Percentiles rank a stretch among this genome's conserved stretches.
These are phyloP conservation scores for Hypoxylon trugodes DNA, from an alignment of 495 filamentous ascomycete species.

Conservation along the genomic window DNA sequence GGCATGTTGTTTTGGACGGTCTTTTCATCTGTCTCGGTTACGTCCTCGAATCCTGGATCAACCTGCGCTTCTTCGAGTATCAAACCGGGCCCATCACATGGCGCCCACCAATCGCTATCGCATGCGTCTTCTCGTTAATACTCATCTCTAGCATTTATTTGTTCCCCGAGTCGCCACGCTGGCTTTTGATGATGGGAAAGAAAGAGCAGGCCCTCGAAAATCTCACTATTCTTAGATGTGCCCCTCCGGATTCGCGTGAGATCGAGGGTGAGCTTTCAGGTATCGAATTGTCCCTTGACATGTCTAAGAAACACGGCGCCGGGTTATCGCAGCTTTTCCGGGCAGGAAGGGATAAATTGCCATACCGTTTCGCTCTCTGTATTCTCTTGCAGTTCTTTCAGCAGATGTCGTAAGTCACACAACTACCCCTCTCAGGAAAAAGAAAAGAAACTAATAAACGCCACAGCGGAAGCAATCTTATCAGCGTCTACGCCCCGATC, in stretches of 20 bases:
- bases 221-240: constrained; percentile 46
- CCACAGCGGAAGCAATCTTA: constrained; percentile 63
- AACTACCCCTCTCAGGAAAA: not conserved
- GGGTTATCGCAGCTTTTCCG: constrained; percentile 36
- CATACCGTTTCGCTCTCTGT: constrained; percentile 44
- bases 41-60: constrained; percentile 51
- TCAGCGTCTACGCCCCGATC: constrained; percentile 67
- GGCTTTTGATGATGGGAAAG: constrained; percentile 57
- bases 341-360: constrained; percentile 39
- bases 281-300: constrained; percentile 50
- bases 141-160: constrained; percentile 46
- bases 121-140: constrained; percentile 33
- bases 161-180: constrained; percentile 57
- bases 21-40: constrained; percentile 59
- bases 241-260: constrained; percentile 35
- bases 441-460: constrained; percentile 8
- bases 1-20: constrained; percentile 57
- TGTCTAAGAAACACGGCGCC: constrained; percentile 24
- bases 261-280: constrained; percentile 44
- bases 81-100: constrained; percentile 29
- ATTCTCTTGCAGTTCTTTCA: constrained; percentile 55
- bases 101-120: constrained; percentile 39
- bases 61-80: constrained; percentile 51
- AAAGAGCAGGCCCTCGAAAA: constrained; percentile 51
- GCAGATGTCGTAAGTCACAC: constrained; percentile 53